phyloP scores from a whole-genome alignment of 2,329 filamentous ascomycete species.

The Exophiala aquamarina region DNA sequence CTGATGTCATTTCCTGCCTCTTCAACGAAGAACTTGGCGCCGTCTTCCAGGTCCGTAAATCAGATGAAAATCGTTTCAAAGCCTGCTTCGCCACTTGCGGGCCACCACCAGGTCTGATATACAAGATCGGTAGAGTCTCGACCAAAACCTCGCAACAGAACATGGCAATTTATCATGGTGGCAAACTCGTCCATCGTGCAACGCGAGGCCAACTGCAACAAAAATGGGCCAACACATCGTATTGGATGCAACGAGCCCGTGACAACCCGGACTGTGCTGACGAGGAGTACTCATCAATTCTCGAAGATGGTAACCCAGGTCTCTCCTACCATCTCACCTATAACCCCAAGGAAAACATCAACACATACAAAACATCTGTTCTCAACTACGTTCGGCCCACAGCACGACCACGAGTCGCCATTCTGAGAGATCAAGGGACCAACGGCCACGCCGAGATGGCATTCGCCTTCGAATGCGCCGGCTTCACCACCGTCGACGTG shows the following conservation, averaged over 20 bases:
- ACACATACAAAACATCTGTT: constrained; percentile 37
- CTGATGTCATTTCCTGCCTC: constrained; percentile 70
- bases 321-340: constrained; percentile 81
- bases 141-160: constrained; percentile 66
- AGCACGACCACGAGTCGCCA: constrained; percentile 75
- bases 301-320: constrained; percentile 75
- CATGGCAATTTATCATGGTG: constrained; percentile 71
- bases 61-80: constrained; percentile 80
- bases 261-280: constrained; percentile 89
- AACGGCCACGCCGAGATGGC: constrained; percentile 98
- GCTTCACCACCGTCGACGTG: constrained; percentile 88
- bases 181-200: constrained; percentile 67
- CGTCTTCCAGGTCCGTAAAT: constrained; percentile 89
- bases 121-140: constrained; percentile 77
- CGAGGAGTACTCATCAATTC: constrained; percentile 73
- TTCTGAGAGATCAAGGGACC: constrained; percentile 91
- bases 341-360: constrained; percentile 68
- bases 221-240: constrained; percentile 84
- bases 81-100: constrained; percentile 89
- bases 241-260: constrained; percentile 84
- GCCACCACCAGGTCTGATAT: constrained; percentile 76
- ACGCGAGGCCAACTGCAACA: constrained; percentile 75
- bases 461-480: constrained; percentile 87
- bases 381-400: constrained; percentile 61
- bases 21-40: constrained; percentile 97